phyloP scores from a whole-genome alignment of 2,329 filamentous ascomycete genomes.

The Neofusicoccum umdonicola region DNA sequence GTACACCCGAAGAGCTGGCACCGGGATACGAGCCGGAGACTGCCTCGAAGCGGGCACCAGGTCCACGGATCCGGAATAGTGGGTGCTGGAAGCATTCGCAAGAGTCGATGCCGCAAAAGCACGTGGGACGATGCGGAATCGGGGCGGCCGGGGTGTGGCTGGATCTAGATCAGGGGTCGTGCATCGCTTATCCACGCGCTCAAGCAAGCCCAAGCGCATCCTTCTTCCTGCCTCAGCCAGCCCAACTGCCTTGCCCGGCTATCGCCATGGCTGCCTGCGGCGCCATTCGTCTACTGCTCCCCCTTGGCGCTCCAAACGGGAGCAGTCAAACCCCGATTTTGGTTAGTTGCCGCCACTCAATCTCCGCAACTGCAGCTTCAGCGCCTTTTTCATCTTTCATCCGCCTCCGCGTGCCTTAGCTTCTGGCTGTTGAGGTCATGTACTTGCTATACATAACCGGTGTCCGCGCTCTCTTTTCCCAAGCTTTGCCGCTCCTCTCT shows the following conservation, averaged over 20 bases:
- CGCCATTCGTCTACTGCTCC: neutral
- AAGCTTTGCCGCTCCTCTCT: neutral
- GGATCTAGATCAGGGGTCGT: constrained; percentile 4
- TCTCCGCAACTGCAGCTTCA: neutral
- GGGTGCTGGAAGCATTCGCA: neutral
- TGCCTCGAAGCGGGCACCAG: neutral
- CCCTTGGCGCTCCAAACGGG: neutral
- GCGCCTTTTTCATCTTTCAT: neutral
- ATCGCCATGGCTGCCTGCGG: neutral
- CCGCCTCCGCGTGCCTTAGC: neutral
- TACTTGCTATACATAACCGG: neutral
- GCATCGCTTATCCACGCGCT: neutral
- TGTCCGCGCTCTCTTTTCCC: neutral
- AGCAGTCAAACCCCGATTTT: neutral
- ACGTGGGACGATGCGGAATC: neutral
- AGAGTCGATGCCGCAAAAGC: neutral
- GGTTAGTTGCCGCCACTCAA: neutral
- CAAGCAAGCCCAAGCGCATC: neutral
- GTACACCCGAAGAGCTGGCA: neutral
- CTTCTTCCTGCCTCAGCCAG: neutral
- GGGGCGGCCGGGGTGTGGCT: constrained; percentile 4
- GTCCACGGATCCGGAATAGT: neutral
- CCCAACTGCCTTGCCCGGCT: neutral
- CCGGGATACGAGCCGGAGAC: neutral
- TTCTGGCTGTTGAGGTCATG: neutral